These are phyloP conservation scores for Tetracladium marchalianum DNA, from an alignment of 495 filamentous ascomycete genomes.

Conservation along the genomic window DNA sequence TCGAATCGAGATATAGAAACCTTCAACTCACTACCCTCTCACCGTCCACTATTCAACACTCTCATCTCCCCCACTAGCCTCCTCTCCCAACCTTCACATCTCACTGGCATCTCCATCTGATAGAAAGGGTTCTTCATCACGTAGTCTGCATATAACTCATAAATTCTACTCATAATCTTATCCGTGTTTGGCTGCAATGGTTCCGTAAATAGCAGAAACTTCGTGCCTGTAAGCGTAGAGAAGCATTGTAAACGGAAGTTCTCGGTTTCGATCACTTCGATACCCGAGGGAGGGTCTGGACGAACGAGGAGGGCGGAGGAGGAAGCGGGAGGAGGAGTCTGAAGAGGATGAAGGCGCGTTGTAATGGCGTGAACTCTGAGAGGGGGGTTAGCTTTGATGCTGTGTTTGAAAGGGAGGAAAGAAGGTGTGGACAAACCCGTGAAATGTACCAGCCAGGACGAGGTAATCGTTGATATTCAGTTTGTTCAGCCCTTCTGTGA, in stretches of 20 bases:
- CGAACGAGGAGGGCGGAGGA: conserved; percentile 26
- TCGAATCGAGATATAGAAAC: background rate
- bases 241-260: conserved; percentile 93
- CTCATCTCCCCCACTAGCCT: conserved; percentile 65
- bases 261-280: conserved; percentile 85
- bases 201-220: conserved; percentile 93
- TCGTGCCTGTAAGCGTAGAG: conserved; percentile 85
- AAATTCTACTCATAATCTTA: conserved; percentile 66
- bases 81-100: conserved; percentile 90
- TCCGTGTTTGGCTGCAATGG: conserved; percentile 84
- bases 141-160: conserved; percentile 92
- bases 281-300: conserved; percentile 53
- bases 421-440: conserved; percentile 52
- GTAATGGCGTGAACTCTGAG: conserved; percentile 82
- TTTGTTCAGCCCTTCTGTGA: conserved; percentile 72
- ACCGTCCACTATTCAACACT: conserved; percentile 38
- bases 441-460: conserved; percentile 95
- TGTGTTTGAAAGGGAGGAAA: conserved; percentile 5
- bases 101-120: conserved; percentile 91
- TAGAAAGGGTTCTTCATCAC: conserved; percentile 99
- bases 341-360: conserved; percentile 59
- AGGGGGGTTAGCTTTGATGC: conserved; percentile 1
- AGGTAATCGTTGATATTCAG: conserved; percentile 90
- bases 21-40: background rate
- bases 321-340: conserved; percentile 21